Percentiles rank a stretch among this genome's conserved stretches.
Evolutionary conservation across 208 protist species (phyloP).

Genomic region (Crithidia expoeki): DNA sequence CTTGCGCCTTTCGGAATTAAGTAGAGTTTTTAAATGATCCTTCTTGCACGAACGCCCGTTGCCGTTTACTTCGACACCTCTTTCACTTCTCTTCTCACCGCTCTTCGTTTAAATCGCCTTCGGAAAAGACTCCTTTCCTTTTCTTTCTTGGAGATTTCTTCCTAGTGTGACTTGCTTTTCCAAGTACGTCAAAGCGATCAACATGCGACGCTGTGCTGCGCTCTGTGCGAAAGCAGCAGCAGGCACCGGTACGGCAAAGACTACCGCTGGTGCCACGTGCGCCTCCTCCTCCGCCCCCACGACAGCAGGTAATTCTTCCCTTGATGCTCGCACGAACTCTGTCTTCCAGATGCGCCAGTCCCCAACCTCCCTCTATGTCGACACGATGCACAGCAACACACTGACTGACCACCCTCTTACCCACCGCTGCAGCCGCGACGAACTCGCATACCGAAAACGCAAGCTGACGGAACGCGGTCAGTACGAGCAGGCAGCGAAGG

Average conservation of each 20-base stretch:
- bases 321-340: constrained; percentile 34
- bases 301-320: neutral
- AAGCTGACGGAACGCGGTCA: constrained; percentile 85
- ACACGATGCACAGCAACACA: constrained; percentile 90
- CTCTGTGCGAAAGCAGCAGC: constrained; percentile 25
- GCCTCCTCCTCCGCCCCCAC: constrained; percentile 2
- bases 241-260: constrained; percentile 6
- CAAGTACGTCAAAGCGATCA: too few relatives aligned
- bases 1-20: too few relatives aligned
- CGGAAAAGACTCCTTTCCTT: too few relatives aligned
- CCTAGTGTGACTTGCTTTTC: constrained; percentile 3
- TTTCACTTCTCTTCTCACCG: too few relatives aligned
- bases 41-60: too few relatives aligned
- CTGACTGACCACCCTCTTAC: constrained; percentile 84
- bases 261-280: constrained; percentile 5
- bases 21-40: too few relatives aligned
- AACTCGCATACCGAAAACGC: constrained; percentile 83
- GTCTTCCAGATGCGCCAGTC: constrained; percentile 80
- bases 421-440: constrained; percentile 78
- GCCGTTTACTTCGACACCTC: too few relatives aligned
- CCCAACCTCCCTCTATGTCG: constrained; percentile 76
- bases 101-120: too few relatives aligned
- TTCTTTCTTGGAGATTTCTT: neutral
- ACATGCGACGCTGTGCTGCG: constrained; percentile 27
- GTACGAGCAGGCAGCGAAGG: constrained; percentile 75